Conservation (phyloP, 768 basidiomycete species). For the Tricholoma saponaceum region DNA sequence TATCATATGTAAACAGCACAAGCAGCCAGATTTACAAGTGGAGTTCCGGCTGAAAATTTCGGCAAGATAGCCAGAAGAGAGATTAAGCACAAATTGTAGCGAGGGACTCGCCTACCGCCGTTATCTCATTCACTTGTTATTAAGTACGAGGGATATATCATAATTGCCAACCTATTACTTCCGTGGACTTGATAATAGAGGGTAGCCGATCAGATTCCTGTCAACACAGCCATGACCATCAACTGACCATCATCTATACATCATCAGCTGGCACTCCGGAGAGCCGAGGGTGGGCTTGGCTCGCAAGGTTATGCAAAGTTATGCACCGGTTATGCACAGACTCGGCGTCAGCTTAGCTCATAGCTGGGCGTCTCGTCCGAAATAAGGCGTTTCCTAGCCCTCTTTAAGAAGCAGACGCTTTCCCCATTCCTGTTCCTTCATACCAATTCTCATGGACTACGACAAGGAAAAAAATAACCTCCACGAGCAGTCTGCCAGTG, state of each 20-base stretch:
- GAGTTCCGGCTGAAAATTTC: constrained; percentile 52
- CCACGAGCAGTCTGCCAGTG: constrained; percentile 14
- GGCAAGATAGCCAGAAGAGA: constrained; percentile 55
- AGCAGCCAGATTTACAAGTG: constrained; percentile 60
- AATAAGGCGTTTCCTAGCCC: too few relatives aligned
- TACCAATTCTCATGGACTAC: constrained; percentile 17
- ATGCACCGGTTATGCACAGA: neutral
- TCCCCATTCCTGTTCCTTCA: neutral
- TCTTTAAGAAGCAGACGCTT: constrained; percentile 4
- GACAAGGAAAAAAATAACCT: constrained; percentile 23
- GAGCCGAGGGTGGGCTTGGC: too few relatives aligned
- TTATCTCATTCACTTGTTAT: too few relatives aligned
- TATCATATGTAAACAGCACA: constrained; percentile 37
- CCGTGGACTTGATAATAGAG: too few relatives aligned
- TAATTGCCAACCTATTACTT: too few relatives aligned
- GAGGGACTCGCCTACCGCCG: neutral
- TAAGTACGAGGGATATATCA: too few relatives aligned
- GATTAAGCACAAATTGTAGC: constrained; percentile 60
- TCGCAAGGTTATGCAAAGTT: too few relatives aligned
- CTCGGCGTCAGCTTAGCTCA: neutral
- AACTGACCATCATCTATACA: too few relatives aligned
- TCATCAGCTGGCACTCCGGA: too few relatives aligned
- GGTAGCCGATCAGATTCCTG: too few relatives aligned
- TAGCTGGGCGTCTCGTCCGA: too few relatives aligned
- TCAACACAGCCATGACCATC: too few relatives aligned